These are phyloP conservation scores for Phytophthora litchii DNA, from an alignment of 352 stramenopile genomes.

Conservation along the genomic window DNA sequence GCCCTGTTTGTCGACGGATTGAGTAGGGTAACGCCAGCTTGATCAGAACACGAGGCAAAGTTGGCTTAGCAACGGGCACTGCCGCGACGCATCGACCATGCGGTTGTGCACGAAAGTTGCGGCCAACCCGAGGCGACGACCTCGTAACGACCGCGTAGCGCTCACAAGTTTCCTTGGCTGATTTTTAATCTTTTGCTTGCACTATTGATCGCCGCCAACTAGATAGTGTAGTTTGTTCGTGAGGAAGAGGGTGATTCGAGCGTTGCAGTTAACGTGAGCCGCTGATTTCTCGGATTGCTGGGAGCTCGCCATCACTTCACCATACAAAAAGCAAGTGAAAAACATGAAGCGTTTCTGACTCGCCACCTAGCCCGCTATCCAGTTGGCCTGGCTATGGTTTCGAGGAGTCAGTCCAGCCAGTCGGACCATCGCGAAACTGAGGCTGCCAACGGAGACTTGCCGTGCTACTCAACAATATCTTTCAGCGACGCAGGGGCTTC, in stretches of 20 bases:
- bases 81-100: conserved; percentile 28
- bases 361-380: conserved; percentile 28
- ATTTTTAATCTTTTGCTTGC: background rate
- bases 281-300: no score
- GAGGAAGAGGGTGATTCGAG: no score
- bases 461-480: conserved; percentile 15
- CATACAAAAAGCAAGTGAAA: no score
- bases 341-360: conserved; percentile 26
- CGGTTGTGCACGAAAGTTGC: conserved; percentile 20
- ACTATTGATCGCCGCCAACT: no score
- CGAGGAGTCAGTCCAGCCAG: conserved; percentile 26
- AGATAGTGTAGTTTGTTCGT: no score
- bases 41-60: background rate
- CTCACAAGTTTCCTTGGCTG: background rate
- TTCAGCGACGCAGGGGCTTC: conserved; percentile 2
- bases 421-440: conserved; percentile 22
- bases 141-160: conserved; percentile 10
- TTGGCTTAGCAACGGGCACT: conserved; percentile 6
- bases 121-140: conserved; percentile 14
- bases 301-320: no score
- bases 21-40: background rate
- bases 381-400: conserved; percentile 8
- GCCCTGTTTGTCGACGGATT: conserved; percentile 1
- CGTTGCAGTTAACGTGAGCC: no score
- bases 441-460: conserved; percentile 10